phyloP scores from a whole-genome alignment of 2,329 filamentous ascomycete genomes.

The Fusarium bactridioides region DNA sequence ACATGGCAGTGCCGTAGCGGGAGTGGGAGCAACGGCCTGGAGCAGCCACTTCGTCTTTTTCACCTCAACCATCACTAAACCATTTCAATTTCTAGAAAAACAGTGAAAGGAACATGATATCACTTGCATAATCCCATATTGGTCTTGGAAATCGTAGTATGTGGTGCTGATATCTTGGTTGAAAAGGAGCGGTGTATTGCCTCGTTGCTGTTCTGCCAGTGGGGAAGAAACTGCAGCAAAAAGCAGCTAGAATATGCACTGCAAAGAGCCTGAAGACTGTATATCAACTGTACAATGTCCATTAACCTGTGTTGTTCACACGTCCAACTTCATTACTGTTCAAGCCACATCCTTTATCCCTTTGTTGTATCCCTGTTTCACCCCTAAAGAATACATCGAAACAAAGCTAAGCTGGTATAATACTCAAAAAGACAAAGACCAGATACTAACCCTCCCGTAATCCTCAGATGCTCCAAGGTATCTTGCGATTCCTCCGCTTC shows the following conservation, averaged over 20 bases:
- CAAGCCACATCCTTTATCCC: background rate
- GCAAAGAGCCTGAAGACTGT: background rate
- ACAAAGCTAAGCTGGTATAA: constrained; percentile 15
- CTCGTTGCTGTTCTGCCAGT: background rate
- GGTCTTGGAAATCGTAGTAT: background rate
- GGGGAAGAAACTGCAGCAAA: background rate
- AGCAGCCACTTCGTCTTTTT: background rate
- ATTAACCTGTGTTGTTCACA: background rate
- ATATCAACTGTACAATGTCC: background rate
- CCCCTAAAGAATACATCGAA: constrained; percentile 8
- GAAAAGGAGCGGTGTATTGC: background rate
- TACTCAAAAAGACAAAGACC: constrained; percentile 8
- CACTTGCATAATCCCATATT: accelerated
- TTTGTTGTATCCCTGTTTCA: constrained; percentile 1
- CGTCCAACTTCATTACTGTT: background rate
- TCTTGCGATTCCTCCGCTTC: constrained; percentile 33
- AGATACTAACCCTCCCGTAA: constrained; percentile 6
- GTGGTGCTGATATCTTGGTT: background rate
- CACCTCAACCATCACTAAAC: background rate
- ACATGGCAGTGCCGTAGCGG: background rate
- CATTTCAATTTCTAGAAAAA: background rate
- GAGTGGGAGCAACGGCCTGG: background rate
- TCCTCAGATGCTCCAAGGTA: constrained; percentile 23
- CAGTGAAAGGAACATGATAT: background rate
- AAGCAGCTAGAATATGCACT: background rate